A percentile compares a stretch with the other conserved stretches of the same genome.
phyloP scores from a whole-genome alignment of 2,329 filamentous ascomycete species.

The Aspergillus sp. region DNA sequence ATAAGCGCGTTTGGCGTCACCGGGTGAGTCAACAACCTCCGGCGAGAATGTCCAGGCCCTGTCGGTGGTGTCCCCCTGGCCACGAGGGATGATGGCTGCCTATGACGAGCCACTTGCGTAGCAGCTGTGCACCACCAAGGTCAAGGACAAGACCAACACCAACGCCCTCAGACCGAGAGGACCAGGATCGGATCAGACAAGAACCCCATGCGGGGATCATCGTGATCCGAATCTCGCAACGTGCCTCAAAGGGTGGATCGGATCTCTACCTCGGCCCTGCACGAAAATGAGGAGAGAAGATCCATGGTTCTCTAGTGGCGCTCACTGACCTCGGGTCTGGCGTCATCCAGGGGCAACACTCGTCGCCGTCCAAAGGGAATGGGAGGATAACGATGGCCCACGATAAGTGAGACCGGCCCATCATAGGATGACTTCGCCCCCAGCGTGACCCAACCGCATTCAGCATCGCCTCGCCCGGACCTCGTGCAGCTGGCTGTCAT shows the following conservation, averaged over 20 bases:
- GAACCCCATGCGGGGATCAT: neutral
- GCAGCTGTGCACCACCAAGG: neutral
- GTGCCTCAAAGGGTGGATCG: neutral
- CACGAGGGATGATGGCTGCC: neutral
- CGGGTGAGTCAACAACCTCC: neutral
- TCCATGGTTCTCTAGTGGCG: neutral
- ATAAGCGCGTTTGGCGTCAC: neutral
- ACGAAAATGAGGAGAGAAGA: neutral
- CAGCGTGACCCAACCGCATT: conserved; percentile 11
- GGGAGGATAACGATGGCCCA: neutral
- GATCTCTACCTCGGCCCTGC: neutral
- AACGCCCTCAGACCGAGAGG: no score
- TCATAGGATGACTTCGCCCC: conserved; percentile 2
- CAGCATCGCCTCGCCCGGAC: conserved; percentile 10
- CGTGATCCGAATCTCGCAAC: neutral
- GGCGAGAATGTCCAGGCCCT: neutral
- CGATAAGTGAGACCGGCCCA: neutral
- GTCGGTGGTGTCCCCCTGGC: neutral
- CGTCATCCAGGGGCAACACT: neutral
- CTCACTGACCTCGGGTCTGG: conserved; percentile 1
- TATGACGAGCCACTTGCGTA: neutral
- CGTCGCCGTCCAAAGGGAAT: neutral
- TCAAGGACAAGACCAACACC: neutral
- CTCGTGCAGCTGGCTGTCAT: conserved; percentile 11
- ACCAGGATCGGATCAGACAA: no score